phyloP scores from a whole-genome alignment of 805 yeast species.

The Spathaspora arborariae region DNA sequence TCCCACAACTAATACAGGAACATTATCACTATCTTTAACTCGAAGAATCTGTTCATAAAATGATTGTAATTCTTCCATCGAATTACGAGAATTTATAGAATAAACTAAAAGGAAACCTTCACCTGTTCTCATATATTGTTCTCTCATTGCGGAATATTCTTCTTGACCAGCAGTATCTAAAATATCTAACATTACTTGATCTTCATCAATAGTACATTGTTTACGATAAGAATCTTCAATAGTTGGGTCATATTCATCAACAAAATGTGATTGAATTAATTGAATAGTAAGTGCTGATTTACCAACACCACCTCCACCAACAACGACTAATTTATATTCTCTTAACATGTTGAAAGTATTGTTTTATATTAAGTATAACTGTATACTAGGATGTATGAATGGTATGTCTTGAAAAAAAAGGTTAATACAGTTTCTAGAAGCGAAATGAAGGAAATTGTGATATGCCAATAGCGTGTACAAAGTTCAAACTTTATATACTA shows the following conservation, averaged over 20 bases:
- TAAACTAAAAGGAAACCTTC: conserved; percentile 91
- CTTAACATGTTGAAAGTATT: conserved; percentile 37
- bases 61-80: conserved; percentile 79
- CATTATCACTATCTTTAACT: conserved; percentile 68
- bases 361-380: neutral
- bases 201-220: conserved; percentile 78
- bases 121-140: conserved; percentile 93
- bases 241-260: conserved; percentile 97
- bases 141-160: conserved; percentile 82
- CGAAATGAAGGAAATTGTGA: neutral
- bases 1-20: conserved; percentile 80
- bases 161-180: conserved; percentile 99
- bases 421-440: neutral
- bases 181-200: conserved; percentile 74
- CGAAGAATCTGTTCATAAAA: conserved; percentile 76
- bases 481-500: neutral
- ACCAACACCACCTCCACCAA: conserved; percentile 99
- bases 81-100: conserved; percentile 77
- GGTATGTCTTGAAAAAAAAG: neutral
- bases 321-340: conserved; percentile 91
- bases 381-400: neutral
- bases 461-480: neutral
- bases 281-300: conserved; percentile 95
- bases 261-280: conserved; percentile 90
- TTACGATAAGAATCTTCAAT: conserved; percentile 91